Base-by-base conservation (phyloP, 1,139 yeast genomes). In the Yamadazyma taylorii region DNA sequence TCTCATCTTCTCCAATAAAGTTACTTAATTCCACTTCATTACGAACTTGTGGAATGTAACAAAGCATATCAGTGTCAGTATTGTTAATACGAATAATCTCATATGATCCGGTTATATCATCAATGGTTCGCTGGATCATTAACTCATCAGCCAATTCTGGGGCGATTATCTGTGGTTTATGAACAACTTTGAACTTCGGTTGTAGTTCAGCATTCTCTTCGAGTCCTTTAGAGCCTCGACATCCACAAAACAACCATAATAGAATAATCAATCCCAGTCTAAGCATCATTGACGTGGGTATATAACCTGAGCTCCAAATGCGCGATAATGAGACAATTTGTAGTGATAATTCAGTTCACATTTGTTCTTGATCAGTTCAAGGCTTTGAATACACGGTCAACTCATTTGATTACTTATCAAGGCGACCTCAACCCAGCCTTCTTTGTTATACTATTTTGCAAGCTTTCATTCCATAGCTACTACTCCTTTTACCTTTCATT, bases 31-130 rank as follows among this genome's bases (percentile, higher is more conserved):
- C 35, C 11, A 17, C 16, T 6, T 39, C 33, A 29, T 38, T 45
- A 7, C 33, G 32, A 21, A 36, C 34, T 24, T 43, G 43, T 11
- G 63, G 63, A 16, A 58, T 26, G 22, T 48, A 51, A 40, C 64
- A 59, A 12, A 57, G 29, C 22, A 53, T 45, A 12, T 44, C 21
- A 3, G 38, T 35, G 24, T 43, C 38, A 4, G 36, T 35, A 30
- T 40, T 43, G 5, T 40, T 29, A 6, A 52, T 43, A 2, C 41
- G 39, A 27, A 64, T 24, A 2, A 53, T 39, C 29, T 63, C 61
- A 43, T 58, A 63, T 3, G 54, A 44, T 3, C 50, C 53, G 22
- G 43, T 45, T 8, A 22, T 5, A 4, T 34, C 35, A 14, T 34
- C 35, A 11, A 50, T 37, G 15, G 47, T 32, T 4, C 40, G 28